A percentile compares a stretch with the other conserved stretches of the same genome.
phyloP scores from a whole-genome alignment of 2,329 filamentous ascomycete species.

The Seiridium cupressi region DNA sequence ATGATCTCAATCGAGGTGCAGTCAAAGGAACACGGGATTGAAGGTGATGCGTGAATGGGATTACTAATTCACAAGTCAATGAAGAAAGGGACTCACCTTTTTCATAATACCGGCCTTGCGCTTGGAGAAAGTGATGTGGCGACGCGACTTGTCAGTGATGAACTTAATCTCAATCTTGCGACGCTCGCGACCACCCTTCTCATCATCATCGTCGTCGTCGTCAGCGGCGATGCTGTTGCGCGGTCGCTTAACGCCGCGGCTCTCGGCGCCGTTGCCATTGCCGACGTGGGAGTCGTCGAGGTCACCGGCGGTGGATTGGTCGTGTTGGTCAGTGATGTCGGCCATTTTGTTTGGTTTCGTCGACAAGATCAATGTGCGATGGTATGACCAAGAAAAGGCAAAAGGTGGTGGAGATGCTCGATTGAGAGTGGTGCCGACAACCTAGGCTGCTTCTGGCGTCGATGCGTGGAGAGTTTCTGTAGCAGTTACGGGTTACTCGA shows the following conservation, averaged over 20 bases:
- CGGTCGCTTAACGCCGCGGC: conserved; percentile 84
- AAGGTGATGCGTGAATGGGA: neutral
- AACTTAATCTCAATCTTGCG: conserved; percentile 99
- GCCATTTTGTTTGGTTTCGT: conserved; percentile 55
- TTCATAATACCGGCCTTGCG: conserved; percentile 99
- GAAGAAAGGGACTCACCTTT: conserved; percentile 67
- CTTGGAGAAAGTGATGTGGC: conserved; percentile 99
- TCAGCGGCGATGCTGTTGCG: conserved; percentile 79
- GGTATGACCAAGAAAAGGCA: conserved; percentile 52
- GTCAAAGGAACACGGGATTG: neutral
- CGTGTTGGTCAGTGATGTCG: conserved; percentile 77
- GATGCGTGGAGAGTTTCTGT: conserved; percentile 46
- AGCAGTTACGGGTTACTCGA: conserved; percentile 35
- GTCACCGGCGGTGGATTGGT: conserved; percentile 71
- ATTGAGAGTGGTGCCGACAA: conserved; percentile 65
- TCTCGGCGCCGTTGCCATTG: conserved; percentile 71
- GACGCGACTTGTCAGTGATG: conserved; percentile 98
- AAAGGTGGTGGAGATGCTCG: conserved; percentile 60
- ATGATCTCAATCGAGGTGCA: neutral
- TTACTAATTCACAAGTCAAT: neutral
- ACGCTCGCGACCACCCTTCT: conserved; percentile 95
- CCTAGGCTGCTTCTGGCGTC: conserved; percentile 65
- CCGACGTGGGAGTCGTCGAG: conserved; percentile 72
- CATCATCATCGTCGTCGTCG: conserved; percentile 95
- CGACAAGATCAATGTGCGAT: conserved; percentile 14